phyloP scores from a whole-genome alignment of 2,329 filamentous ascomycete species.

The Colletotrichum cordylinicola region DNA sequence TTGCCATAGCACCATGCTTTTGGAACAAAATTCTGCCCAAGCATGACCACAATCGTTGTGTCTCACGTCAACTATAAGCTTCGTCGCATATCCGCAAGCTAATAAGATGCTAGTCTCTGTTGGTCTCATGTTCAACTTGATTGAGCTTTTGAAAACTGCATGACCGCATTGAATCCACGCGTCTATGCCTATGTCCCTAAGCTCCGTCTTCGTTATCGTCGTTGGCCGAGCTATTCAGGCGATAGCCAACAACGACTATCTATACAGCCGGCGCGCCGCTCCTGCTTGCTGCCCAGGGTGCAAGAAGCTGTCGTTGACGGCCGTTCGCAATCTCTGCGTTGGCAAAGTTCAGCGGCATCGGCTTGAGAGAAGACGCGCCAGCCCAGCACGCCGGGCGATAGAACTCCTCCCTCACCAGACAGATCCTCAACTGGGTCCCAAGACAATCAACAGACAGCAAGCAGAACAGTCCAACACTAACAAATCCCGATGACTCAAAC shows the following conservation, averaged over 20 bases:
- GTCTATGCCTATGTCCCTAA: neutral
- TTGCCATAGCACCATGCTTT: neutral
- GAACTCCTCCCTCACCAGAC: neutral
- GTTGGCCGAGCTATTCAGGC: slow-evolving; percentile 15
- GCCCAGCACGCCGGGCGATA: neutral
- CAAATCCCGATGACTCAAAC: slow-evolving; percentile 20
- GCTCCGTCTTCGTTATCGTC: slow-evolving; percentile 6
- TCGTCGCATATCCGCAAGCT: neutral
- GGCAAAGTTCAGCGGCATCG: neutral
- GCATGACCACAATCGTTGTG: neutral
- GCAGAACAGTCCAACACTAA: slow-evolving; percentile 15
- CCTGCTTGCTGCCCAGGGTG: neutral
- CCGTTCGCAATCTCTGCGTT: neutral
- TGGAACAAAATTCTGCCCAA: neutral
- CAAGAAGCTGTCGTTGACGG: neutral
- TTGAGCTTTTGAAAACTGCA: neutral
- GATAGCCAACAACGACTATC: slow-evolving; percentile 17
- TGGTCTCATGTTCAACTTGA: neutral
- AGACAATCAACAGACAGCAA: slow-evolving; percentile 21
- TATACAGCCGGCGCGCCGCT: slow-evolving; percentile 5
- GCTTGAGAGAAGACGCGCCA: neutral
- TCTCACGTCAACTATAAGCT: neutral
- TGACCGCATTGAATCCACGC: neutral
- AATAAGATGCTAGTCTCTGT: neutral
- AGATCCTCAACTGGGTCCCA: slow-evolving; percentile 9